Evolutionary conservation across 768 basidiomycete genomes (phyloP).

Genomic region (Amanita molliuscula): DNA sequence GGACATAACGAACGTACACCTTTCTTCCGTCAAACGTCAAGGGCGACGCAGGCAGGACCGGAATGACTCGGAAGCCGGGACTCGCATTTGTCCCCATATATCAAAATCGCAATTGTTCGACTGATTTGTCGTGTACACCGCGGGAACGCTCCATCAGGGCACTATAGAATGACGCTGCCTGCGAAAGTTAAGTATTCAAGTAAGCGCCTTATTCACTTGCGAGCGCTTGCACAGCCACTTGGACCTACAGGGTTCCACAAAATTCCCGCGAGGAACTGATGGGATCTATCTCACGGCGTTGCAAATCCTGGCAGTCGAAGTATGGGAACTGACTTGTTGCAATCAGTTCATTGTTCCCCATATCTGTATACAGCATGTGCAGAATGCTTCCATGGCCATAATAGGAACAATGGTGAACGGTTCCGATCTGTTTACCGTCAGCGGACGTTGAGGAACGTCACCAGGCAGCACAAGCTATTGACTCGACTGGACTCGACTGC

Average conservation of each 20-base stretch:
- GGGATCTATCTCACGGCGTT: conserved; percentile 1
- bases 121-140: not conserved
- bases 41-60: not conserved
- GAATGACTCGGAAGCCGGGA: too few relatives aligned
- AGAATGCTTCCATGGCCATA: not conserved
- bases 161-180: too few relatives aligned
- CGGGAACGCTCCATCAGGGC: not conserved
- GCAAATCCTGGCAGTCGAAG: conserved; percentile 2
- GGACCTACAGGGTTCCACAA: conserved; percentile 17
- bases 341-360: conserved; percentile 21
- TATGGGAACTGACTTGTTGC: not conserved
- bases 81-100: not conserved
- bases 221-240: conserved; percentile 12
- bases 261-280: conserved; percentile 2
- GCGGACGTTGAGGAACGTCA: not conserved
- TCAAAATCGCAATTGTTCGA: conserved; percentile 2
- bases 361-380: conserved; percentile 8
- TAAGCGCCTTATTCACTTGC: not conserved
- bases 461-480: not conserved
- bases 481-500: too few relatives aligned
- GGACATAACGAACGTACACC: not conserved
- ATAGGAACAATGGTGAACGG: conserved; percentile 2
- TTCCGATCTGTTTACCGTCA: conserved; percentile 3
- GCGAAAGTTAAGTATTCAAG: too few relatives aligned
- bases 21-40: not conserved